Conservation (phyloP, 2,329 filamentous ascomycete species). For the Arthrinium puccinioides region DNA sequence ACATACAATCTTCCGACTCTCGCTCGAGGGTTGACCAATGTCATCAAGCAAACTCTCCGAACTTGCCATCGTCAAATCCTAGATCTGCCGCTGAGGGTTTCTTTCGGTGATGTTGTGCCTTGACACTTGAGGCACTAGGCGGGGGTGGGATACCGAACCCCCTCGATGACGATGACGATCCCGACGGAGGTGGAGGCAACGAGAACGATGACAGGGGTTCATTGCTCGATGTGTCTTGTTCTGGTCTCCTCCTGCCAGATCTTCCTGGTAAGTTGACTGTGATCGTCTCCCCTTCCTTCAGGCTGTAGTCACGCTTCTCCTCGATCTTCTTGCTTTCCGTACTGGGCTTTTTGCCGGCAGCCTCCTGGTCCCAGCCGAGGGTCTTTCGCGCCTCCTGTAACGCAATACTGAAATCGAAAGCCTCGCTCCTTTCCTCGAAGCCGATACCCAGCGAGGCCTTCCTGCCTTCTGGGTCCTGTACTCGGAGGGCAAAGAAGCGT, state of each 20-base stretch:
- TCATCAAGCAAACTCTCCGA: conserved; percentile 67
- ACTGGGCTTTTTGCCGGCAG: conserved; percentile 25
- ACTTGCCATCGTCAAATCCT: conserved; percentile 82
- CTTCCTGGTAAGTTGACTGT: conserved; percentile 66
- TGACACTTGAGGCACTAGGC: conserved; percentile 54
- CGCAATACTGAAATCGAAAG: conserved; percentile 78
- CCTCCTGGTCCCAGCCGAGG: conserved; percentile 49
- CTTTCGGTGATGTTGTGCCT: conserved; percentile 46
- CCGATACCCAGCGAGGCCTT: conserved; percentile 79
- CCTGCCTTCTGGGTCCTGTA: conserved; percentile 66
- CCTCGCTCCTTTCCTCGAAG: conserved; percentile 79
- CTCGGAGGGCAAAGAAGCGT: conserved; percentile 77
- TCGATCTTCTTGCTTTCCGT: conserved; percentile 32
- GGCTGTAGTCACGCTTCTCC: conserved; percentile 68
- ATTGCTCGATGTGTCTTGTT: conserved; percentile 16
- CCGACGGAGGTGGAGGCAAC: conserved; percentile 62
- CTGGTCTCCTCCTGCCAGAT: conserved; percentile 41
- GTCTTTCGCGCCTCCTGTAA: conserved; percentile 71
- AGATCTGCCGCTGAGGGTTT: conserved; percentile 53
- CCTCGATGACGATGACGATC: conserved; percentile 26
- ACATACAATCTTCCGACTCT: too few relatives aligned
- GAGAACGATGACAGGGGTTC: conserved; percentile 53
- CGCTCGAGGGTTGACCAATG: conserved; percentile 4
- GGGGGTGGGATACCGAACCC: conserved; percentile 50
- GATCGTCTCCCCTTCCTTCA: conserved; percentile 88